Percentiles rank a stretch among this genome's conserved stretches.
These are phyloP conservation scores for Mycena amicta DNA, from an alignment of 768 basidiomycete species.

Conservation along the genomic window DNA sequence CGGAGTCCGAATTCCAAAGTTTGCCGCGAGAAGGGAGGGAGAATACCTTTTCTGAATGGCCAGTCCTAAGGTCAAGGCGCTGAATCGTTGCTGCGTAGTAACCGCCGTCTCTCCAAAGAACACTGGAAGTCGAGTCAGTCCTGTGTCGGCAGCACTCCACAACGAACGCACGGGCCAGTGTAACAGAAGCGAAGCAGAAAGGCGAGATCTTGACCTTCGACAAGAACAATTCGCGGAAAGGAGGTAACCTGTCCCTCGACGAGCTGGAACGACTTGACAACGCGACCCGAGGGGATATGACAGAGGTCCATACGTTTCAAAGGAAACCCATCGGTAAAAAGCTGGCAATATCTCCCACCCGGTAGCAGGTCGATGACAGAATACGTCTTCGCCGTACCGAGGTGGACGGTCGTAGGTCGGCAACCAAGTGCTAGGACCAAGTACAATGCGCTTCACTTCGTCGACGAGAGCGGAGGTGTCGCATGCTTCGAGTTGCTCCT, in stretches of 20 bases:
- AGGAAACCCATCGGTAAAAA: background rate
- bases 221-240: background rate
- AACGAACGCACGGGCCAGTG: too few relatives aligned
- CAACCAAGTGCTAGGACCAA: background rate
- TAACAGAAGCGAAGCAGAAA: too few relatives aligned
- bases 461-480: background rate
- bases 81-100: too few relatives aligned
- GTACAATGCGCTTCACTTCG: background rate
- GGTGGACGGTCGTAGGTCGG: background rate
- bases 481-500: background rate
- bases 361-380: background rate
- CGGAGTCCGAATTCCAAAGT: too few relatives aligned
- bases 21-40: too few relatives aligned
- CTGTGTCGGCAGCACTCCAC: too few relatives aligned
- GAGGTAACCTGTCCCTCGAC: background rate
- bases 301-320: background rate
- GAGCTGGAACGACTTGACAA: background rate
- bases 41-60: too few relatives aligned
- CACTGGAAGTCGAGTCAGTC: too few relatives aligned
- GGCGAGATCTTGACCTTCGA: too few relatives aligned
- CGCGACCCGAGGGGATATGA: background rate
- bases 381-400: background rate
- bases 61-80: too few relatives aligned
- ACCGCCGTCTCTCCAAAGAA: too few relatives aligned
- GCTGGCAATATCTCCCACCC: background rate